Percentiles rank a stretch among this genome's conserved stretches.
These are phyloP conservation scores for Suillus subalutaceus DNA, from an alignment of 768 basidiomycete species.

Conservation along the genomic window DNA sequence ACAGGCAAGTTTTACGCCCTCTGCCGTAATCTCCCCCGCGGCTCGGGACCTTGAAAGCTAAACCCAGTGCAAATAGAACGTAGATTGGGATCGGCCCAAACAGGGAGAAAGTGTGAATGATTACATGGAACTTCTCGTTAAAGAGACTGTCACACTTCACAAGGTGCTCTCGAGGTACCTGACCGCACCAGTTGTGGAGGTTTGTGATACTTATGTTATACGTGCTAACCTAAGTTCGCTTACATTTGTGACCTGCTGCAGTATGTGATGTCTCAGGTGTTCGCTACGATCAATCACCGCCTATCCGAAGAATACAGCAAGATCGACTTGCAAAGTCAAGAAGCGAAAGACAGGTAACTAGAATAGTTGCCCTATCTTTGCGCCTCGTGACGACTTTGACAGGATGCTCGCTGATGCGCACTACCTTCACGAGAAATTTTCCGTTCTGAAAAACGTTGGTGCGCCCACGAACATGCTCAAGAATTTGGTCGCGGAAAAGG, in stretches of 20 bases:
- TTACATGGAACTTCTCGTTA: conserved; percentile 94
- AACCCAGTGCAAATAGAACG: conserved; percentile 45
- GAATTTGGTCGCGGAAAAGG: conserved; percentile 82
- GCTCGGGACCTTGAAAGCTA: conserved; percentile 6
- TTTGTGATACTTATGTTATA: conserved; percentile 33
- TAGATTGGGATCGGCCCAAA: conserved; percentile 76
- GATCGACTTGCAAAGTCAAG: conserved; percentile 80
- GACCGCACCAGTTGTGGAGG: conserved; percentile 78
- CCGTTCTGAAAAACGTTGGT: conserved; percentile 71
- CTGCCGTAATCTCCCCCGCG: conserved; percentile 3
- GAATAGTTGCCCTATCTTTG: conserved; percentile 16
- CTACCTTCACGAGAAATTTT: conserved; percentile 76
- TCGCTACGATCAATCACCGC: conserved; percentile 89
- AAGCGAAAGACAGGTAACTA: conserved; percentile 80
- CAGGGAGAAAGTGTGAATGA: conserved; percentile 68
- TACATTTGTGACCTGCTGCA: conserved; percentile 35
- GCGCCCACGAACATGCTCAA: conserved; percentile 80
- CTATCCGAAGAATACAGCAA: conserved; percentile 84
- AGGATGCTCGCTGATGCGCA: conserved; percentile 83
- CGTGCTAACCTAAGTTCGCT: conserved; percentile 17
- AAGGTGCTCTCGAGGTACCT: conserved; percentile 95
- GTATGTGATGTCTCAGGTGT: conserved; percentile 95
- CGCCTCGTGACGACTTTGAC: conserved; percentile 22
- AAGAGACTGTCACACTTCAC: conserved; percentile 94
- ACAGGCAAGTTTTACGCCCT: conserved; percentile 51